Conservation (phyloP, 208 protist species). For the Trypanosoma mega region DNA sequence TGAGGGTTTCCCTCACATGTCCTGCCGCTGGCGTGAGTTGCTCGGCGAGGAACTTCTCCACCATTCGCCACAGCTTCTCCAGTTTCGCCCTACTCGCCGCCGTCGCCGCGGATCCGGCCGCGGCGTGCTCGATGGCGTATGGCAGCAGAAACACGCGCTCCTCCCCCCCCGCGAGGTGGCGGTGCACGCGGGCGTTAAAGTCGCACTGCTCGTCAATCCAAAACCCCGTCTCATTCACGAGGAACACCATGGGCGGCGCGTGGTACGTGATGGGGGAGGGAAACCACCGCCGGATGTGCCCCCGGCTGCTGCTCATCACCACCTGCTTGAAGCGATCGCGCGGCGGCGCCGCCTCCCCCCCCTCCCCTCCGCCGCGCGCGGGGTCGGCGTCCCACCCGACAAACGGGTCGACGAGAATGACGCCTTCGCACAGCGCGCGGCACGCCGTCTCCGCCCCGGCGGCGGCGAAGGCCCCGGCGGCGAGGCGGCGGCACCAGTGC, state of each 20-base stretch:
- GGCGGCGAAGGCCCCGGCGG: conserved; percentile 6
- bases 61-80: conserved; percentile 17
- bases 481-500: background rate
- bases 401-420: conserved; percentile 25
- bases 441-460: conserved; percentile 6
- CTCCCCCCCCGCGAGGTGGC: conserved; percentile 2
- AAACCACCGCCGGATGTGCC: conserved; percentile 16
- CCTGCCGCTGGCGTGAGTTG: background rate
- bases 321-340: conserved; percentile 19
- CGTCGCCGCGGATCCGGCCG: background rate
- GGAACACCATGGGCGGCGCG: conserved; percentile 10
- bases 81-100: background rate
- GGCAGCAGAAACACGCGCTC: conserved; percentile 13
- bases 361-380: no score
- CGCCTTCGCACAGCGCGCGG: conserved; percentile 14
- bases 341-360: no score
- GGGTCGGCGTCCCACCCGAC: conserved; percentile 11
- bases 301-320: conserved; percentile 14
- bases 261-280: conserved; percentile 9
- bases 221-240: conserved; percentile 13
- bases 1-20: no score
- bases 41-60: conserved; percentile 13
- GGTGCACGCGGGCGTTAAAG: conserved; percentile 15
- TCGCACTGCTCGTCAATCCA: conserved; percentile 20
- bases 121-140: conserved; percentile 6